Evolutionary conservation across 805 yeast species (phyloP), one percentile per base, ranked within the genome.

Genomic region (Brettanomyces custersianus): DNA sequence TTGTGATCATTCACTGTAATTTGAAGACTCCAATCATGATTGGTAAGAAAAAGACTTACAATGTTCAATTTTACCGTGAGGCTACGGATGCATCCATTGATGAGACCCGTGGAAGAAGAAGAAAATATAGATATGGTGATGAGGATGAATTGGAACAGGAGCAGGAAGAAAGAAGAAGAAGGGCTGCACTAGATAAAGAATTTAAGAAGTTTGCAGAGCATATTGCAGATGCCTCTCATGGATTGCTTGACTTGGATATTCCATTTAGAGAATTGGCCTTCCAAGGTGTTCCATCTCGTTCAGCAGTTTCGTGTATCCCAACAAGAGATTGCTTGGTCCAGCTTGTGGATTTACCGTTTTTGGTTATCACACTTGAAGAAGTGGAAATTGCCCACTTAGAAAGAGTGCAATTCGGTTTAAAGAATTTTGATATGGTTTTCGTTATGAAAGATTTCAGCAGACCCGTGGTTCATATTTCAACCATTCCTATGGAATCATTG

Each of bases 141-240:
- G 98, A 92, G 59, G 98, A 92, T 59, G 98, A 92, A 63, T 68
- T 92, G 45, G 97, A 92, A 61, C 96, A 90, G 61, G 98, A 92
- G 64, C 96, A 90, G 62, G 97, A 92, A 59, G 98, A 92, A 63
- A 79, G 96, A 65, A 73, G 90, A 60, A 74, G 96, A 62, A 83
- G 94, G 51, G 82, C 84, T 18, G 74, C 85, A 26, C 72, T 92
- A 51, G 96, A 92, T 62, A 85, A 82, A 58, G 97, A 92, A 60
- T 92, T 88, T 63, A 80, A 77, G 59, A 68, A 71, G 32, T 92
- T 87, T 63, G 90, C 90, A 15, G 96, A 92, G 60, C 74, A 80
- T 42, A 88, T 92, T 46, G 79, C 95, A 11, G 96, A 86, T 44
- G 81, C 92, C 0, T 78, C 95, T 0, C 74, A 77, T 51, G 94